Conservation (phyloP, 148 eudicot species). For the Fagopyrum homotropicum region DNA sequence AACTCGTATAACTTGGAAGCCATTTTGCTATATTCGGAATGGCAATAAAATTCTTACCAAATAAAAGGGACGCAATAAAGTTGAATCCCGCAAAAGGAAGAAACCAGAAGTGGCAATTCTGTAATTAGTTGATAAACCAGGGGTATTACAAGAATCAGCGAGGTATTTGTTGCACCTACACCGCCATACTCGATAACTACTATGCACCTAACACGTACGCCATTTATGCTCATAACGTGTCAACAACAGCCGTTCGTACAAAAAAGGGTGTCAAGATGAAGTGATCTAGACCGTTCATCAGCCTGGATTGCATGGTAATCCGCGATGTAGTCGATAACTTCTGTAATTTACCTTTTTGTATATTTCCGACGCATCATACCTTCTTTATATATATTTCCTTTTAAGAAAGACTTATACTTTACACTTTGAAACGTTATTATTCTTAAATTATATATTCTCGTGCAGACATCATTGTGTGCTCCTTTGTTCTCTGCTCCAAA, state of each 20-base stretch:
- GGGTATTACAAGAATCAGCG: not conserved
- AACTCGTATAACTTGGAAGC: too few species aligned
- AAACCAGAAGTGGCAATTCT: not conserved
- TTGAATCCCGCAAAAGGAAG: not conserved
- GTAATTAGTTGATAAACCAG: not conserved
- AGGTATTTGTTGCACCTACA: not conserved
- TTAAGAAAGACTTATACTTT: not conserved
- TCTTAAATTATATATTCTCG: not conserved
- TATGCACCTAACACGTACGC: not conserved
- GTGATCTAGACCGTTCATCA: not conserved
- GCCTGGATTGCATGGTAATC: not conserved
- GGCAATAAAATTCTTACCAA: too few species aligned
- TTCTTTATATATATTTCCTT: not conserved
- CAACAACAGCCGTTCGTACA: not conserved
- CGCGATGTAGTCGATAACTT: not conserved
- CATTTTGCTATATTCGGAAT: too few species aligned
- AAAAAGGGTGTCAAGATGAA: not conserved
- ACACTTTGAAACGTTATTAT: not conserved
- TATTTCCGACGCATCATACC: not conserved
- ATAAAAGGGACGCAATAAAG: too few species aligned
- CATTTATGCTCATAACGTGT: not conserved
- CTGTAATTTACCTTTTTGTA: not conserved
- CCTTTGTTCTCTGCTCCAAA: not conserved
- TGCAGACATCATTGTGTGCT: not conserved
- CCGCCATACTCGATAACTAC: not conserved